Conservation (phyloP, 1,284 basidiomycete genomes). For the Cutaneotrichosporon cyanovorans region DNA sequence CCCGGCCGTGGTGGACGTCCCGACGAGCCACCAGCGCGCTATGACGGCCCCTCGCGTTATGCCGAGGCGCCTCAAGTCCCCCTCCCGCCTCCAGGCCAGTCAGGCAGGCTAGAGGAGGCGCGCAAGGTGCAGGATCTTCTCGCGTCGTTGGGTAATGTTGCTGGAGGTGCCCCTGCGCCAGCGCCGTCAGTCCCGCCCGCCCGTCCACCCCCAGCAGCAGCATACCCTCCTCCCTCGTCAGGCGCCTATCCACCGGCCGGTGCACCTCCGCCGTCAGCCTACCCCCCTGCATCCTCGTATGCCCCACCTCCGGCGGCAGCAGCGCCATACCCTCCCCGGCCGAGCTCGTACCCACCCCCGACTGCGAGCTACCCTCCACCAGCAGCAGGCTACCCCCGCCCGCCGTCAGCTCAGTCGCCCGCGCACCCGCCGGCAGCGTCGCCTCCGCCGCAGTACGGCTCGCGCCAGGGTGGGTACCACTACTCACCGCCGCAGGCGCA, state of each 20-base stretch:
- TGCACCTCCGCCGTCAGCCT: background rate
- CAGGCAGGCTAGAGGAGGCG: slow-evolving; percentile 33
- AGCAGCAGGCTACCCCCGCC: background rate
- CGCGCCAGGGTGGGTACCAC: slow-evolving; percentile 3
- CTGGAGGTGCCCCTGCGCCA: background rate
- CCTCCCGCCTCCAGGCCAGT: slow-evolving; percentile 12
- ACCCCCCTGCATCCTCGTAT: background rate
- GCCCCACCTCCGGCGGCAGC: background rate
- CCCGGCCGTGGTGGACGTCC: background rate
- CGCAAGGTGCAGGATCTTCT: slow-evolving; percentile 33
- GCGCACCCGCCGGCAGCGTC: slow-evolving; percentile 48
- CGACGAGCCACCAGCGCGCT: too few species aligned
- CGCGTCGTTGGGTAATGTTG: slow-evolving; percentile 19
- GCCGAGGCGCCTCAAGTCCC: slow-evolving; percentile 9
- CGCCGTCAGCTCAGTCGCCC: slow-evolving; percentile 37
- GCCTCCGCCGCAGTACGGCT: background rate
- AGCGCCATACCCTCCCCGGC: background rate
- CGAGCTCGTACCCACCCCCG: background rate
- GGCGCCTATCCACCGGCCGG: background rate
- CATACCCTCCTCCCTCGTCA: background rate
- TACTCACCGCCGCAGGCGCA: background rate
- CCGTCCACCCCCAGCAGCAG: background rate
- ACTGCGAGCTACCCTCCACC: slow-evolving; percentile 4
- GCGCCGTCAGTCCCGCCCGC: slow-evolving; percentile 3
- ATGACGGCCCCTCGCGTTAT: slow-evolving; percentile 2